phyloP scores from a whole-genome alignment of 2,329 filamentous ascomycete species.

The Sarocladium brachiariae region DNA sequence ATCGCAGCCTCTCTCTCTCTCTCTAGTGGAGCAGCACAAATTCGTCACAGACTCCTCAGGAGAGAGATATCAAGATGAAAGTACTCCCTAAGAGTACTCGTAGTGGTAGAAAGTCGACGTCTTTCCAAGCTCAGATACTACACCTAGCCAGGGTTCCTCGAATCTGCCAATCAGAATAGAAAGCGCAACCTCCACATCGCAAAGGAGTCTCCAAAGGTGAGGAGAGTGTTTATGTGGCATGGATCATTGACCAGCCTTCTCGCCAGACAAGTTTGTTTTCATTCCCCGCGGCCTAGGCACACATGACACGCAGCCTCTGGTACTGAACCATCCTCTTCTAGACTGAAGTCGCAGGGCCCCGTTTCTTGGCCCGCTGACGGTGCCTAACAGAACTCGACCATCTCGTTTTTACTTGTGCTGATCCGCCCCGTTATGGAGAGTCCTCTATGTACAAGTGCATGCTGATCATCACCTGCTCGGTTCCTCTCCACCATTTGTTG shows the following conservation, averaged over 20 bases:
- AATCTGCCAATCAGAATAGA: too few relatives aligned
- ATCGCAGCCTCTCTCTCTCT: neutral
- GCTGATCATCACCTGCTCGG: neutral
- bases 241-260: too few relatives aligned
- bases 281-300: neutral
- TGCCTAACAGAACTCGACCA: neutral
- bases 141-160: neutral
- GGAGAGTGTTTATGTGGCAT: too few relatives aligned
- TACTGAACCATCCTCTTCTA: neutral
- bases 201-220: too few relatives aligned
- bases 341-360: neutral
- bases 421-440: neutral
- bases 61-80: neutral
- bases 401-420: conserved; percentile 1
- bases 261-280: too few relatives aligned
- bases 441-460: too few relatives aligned
- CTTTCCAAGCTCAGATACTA: conserved; percentile 6
- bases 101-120: neutral
- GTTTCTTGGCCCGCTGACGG: conserved; percentile 1
- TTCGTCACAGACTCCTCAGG: conserved; percentile 1
- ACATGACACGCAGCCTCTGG: too few relatives aligned
- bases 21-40: conserved; percentile 1
- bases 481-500: neutral
- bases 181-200: too few relatives aligned
- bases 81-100: neutral